These are phyloP conservation scores for Cadophora sp. DNA, from an alignment of 2,329 filamentous ascomycete species.

Conservation along the genomic window DNA sequence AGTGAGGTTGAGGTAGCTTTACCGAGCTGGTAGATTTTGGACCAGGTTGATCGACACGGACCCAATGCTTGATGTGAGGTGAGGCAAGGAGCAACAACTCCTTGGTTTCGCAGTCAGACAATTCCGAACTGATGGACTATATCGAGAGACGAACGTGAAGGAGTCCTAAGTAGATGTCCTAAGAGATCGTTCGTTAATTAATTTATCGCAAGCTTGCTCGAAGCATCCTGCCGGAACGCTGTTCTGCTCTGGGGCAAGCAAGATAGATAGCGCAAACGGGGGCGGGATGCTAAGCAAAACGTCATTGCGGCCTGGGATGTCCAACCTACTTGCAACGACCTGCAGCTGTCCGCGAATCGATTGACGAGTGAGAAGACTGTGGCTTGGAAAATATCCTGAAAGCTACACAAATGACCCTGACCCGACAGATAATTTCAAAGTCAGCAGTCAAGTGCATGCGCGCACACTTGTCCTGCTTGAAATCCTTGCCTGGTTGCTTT, in stretches of 20 bases:
- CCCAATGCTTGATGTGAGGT: slow-evolving; percentile 8
- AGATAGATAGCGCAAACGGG: slow-evolving; percentile 11
- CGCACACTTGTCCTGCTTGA: background rate
- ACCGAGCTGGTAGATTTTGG: background rate
- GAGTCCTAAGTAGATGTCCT: background rate
- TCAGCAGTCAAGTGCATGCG: background rate
- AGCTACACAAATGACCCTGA: background rate
- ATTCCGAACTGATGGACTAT: background rate
- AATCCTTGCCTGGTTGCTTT: background rate
- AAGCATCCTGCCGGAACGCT: background rate
- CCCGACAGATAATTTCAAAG: background rate
- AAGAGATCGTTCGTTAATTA: background rate
- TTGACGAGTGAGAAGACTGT: slow-evolving; percentile 7
- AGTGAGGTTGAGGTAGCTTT: slow-evolving; percentile 11
- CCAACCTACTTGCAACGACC: background rate
- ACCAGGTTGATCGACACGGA: slow-evolving; percentile 11
- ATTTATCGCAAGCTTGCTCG: background rate
- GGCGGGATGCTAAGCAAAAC: slow-evolving; percentile 8
- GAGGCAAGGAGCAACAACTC: background rate
- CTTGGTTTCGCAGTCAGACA: slow-evolving; percentile 18
- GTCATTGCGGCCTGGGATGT: slow-evolving; percentile 13
- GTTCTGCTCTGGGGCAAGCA: background rate
- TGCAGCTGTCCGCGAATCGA: background rate
- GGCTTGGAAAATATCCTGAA: slow-evolving; percentile 10
- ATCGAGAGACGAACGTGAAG: background rate